These are phyloP conservation scores for Neurospora hispaniola DNA, from an alignment of 495 filamentous ascomycete genomes.

Conservation along the genomic window DNA sequence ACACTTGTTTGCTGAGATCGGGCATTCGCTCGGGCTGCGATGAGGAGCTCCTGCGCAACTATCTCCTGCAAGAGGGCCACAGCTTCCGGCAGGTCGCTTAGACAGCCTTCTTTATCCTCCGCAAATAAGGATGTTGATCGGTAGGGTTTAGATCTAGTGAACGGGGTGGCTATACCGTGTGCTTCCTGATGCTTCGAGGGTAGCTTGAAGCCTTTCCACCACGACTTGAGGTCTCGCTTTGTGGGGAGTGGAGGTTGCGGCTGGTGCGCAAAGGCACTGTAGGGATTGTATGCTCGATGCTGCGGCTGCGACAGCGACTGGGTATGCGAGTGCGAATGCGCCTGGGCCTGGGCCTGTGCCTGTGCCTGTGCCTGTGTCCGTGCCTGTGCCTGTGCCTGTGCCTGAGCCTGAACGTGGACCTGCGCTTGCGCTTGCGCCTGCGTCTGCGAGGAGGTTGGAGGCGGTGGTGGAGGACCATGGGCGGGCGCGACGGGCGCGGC, in stretches of 20 bases:
- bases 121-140: conserved; percentile 8
- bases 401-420: conserved; percentile 1
- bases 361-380: not conserved
- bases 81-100: conserved; percentile 8
- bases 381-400: not conserved
- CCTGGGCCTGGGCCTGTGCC: not conserved
- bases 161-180: conserved; percentile 49
- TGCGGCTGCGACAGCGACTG: conserved; percentile 4
- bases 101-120: conserved; percentile 14
- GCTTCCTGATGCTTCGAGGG: conserved; percentile 63
- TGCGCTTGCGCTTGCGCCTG: conserved; percentile 6
- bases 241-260: conserved; percentile 35
- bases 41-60: conserved; percentile 5
- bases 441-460: conserved; percentile 13
- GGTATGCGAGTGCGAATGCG: conserved; percentile 2
- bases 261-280: conserved; percentile 4
- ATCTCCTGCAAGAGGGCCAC: conserved; percentile 9
- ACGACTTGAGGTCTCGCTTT: conserved; percentile 73
- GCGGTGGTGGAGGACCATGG: conserved; percentile 8
- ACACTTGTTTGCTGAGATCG: conserved; percentile 22
- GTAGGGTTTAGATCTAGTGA: conserved; percentile 8
- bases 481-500: conserved; percentile 8
- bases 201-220: conserved; percentile 85
- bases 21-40: conserved; percentile 1
- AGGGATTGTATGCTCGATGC: not conserved